Evolutionary conservation across 2,329 filamentous ascomycete species (phyloP).

Genomic region (Fusarium domesticum): DNA sequence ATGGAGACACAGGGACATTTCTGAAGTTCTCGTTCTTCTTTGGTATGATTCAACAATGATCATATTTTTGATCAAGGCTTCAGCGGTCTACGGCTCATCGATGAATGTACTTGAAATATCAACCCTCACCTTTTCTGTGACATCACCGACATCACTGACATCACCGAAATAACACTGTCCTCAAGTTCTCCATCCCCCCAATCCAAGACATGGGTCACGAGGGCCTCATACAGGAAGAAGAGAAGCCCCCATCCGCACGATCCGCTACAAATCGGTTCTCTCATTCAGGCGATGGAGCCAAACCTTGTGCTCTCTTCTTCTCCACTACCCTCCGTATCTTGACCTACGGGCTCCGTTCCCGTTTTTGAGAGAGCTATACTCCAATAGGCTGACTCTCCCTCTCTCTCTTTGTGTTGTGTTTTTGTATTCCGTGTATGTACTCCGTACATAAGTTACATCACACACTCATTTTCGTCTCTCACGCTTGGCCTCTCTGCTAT

Average conservation of each 20-base stretch:
- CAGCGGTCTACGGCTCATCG: too few relatives aligned
- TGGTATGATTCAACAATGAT: too few relatives aligned
- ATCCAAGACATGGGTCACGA: not conserved
- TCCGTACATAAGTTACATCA: too few relatives aligned
- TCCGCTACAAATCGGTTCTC: too few relatives aligned
- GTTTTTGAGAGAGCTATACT: too few relatives aligned
- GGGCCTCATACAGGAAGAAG: not conserved
- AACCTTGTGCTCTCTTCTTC: not conserved
- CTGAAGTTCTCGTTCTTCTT: too few relatives aligned
- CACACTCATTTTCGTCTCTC: slow-evolving; percentile 9
- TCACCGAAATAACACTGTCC: not conserved
- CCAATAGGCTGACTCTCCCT: slow-evolving; percentile 2
- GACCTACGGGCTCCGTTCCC: not conserved
- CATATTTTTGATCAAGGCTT: too few relatives aligned
- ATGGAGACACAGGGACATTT: too few relatives aligned
- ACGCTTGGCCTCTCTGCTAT: slow-evolving; percentile 18
- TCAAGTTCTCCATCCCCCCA: not conserved
- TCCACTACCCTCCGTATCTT: too few relatives aligned
- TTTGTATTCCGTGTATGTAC: too few relatives aligned
- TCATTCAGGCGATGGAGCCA: not conserved
- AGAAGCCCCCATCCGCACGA: not conserved
- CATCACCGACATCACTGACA: not conserved
- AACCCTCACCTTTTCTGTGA: too few relatives aligned
- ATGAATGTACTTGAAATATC: too few relatives aligned
- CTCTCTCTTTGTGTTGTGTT: slow-evolving; percentile 20